Base-by-base conservation (phyloP, 139 green algal genomes). In the Raphidocelis subcapitata region DNA sequence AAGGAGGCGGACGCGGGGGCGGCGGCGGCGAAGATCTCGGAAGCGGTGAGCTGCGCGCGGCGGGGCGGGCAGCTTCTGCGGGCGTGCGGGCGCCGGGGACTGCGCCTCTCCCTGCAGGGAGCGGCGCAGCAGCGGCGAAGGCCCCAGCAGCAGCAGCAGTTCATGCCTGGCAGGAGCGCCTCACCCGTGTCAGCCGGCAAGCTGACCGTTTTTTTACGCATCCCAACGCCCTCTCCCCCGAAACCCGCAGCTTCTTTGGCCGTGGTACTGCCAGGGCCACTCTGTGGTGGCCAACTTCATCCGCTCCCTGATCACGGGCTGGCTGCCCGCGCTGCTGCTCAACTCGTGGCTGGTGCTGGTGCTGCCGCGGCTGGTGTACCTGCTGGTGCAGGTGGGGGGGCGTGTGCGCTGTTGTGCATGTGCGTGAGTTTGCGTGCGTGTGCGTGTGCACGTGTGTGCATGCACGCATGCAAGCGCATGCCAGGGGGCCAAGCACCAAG, bases 291-390 rank as follows among this genome's bases (percentile, higher is more conserved):
- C 83, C 0, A 52, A 29, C 28, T 75, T 85, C 51, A 62, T 88
- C 8, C 70, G 77, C 52, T 78, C 81, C 5, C 54, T 93, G 5
- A 68, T 96, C 59, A 93, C 89, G 18, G 90, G 82, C 33, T 88
- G 92, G 75, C 59, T 92, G 36, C 92, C 92, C 12, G 68, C 84
- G 3, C 46, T 97, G 46, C 72, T 97, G 56, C 84, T 97, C 14
- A 87, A 78, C 55, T 68, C 95, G 24, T 97, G 91, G 87, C 89
- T 97, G 72, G 87, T 82, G 61, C 81, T 94, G 51, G 72, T 96
- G 47, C 79, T 97, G 49, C 92, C 92, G 1, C 71, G 87, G 23
- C n/a, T 72, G 26, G 70, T 90, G 44, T 88, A 88, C 62, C 66
- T 85, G 18, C 33, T 87, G 52, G 63, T 91, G 1, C 74, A 89